A percentile compares a stretch with the other conserved stretches of the same genome.
phyloP scores from a whole-genome alignment of 352 stramenopile species.

The Pelagophyceae sp. region DNA sequence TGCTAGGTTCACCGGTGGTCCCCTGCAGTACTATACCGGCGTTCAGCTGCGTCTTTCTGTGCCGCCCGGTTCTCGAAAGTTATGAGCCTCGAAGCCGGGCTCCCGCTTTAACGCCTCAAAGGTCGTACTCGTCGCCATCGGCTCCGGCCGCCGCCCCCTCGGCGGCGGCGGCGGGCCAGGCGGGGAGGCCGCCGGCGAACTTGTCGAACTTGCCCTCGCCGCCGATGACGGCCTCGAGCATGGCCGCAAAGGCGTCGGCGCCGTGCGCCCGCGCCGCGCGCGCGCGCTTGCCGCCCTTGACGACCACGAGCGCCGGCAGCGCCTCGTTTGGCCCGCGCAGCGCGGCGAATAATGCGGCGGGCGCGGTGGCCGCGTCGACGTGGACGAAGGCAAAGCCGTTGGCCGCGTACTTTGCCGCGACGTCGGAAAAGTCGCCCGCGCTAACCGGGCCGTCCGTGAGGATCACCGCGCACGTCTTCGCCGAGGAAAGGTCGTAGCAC shows the following conservation, averaged over 20 bases:
- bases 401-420: not conserved
- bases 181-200: not conserved
- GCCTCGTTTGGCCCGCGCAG: not conserved
- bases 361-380: not conserved
- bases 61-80: no score
- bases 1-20: no score
- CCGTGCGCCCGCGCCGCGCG: not conserved
- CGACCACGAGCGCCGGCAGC: slow-evolving; percentile 9
- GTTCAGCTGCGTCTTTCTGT: no score
- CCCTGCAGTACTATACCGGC: no score
- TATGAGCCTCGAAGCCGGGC: no score
- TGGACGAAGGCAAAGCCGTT: not conserved
- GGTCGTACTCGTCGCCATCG: slow-evolving; percentile 14
- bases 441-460: not conserved
- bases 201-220: slow-evolving; percentile 3
- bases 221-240: slow-evolving; percentile 8
- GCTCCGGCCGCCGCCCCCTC: not conserved
- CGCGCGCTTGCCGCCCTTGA: slow-evolving; percentile 18
- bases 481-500: not conserved
- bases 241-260: not conserved
- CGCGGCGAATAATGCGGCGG: not conserved
- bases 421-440: not conserved
- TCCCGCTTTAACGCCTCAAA: no score
- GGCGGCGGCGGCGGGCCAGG: not conserved
- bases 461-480: not conserved